Evolutionary conservation across 805 yeast genomes (phyloP).

Genomic region (Kodamaea restingae): DNA sequence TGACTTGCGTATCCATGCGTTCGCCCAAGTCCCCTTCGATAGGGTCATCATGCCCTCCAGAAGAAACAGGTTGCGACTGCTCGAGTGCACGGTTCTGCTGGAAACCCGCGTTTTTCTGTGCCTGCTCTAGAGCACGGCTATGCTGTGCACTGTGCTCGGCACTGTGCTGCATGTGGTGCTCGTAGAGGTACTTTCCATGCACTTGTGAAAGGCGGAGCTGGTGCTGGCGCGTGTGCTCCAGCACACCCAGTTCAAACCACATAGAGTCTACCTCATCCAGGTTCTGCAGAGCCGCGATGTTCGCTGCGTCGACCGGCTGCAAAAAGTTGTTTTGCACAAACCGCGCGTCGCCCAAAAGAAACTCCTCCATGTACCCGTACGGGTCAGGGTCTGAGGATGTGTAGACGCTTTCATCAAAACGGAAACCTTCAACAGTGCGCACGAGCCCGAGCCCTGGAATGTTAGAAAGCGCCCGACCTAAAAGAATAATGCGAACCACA

Average conservation of each 20-base stretch:
- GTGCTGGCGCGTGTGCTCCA: slow-evolving; percentile 1
- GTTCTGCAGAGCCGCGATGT: slow-evolving; percentile 18
- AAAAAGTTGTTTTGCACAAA: slow-evolving; percentile 39
- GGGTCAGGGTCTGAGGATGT: slow-evolving; percentile 23
- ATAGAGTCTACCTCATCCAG: slow-evolving; percentile 22
- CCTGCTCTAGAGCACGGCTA: no score
- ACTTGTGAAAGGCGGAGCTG: not conserved
- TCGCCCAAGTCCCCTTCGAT: slow-evolving; percentile 52
- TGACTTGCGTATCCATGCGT: slow-evolving; percentile 52
- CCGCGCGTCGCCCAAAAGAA: slow-evolving; percentile 38
- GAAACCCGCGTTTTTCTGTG: no score
- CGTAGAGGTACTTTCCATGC: not conserved
- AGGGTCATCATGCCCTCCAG: not conserved
- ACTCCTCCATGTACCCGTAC: slow-evolving; percentile 28
- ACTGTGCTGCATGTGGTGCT: slow-evolving; percentile 4
- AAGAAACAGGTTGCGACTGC: not conserved
- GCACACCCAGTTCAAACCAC: slow-evolving; percentile 15
- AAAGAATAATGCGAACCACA: slow-evolving; percentile 46
- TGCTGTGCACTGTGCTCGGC: no score
- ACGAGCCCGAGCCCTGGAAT: slow-evolving; percentile 52
- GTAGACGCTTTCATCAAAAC: slow-evolving; percentile 31
- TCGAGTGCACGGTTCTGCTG: not conserved
- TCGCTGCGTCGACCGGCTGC: slow-evolving; percentile 31
- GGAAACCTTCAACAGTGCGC: slow-evolving; percentile 44
- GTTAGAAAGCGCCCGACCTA: slow-evolving; percentile 51